Base-by-base conservation (phyloP, 2,329 filamentous ascomycete genomes). In the Intubia oerlemansii region DNA sequence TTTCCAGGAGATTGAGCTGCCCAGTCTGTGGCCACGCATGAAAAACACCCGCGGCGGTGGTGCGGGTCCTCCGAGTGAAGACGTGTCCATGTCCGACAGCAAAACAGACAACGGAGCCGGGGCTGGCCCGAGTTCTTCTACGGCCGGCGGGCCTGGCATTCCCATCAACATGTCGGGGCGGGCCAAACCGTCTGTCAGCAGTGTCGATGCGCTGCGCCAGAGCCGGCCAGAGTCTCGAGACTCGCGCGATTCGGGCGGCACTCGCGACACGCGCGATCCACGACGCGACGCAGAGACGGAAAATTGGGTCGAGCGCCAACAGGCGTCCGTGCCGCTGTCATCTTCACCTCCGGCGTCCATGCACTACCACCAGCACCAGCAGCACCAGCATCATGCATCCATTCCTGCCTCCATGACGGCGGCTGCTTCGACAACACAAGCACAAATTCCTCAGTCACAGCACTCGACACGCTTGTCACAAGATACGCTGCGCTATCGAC, bases 1-100 rank as follows among this genome's bases (percentile, higher is more conserved):
- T 16, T 88, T 88, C 48, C 80, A 88, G 46, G 78, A 88, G 44
- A 85, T 88, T 38, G 75, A 77, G 1, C 56, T 90, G 7, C 80
- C 80, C 0, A 81, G 69, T 39, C 46, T 88, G 34, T 90, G 80
- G 80, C 80, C 80, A 2, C 57, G 78, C 26, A 85, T 84, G 55
- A 75, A 70, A 54, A 90, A 82, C 40, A 82, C 79, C 0, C 56
- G 79, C 16, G 78, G 76, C 5, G 74, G 73, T 1, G 24, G 29
- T 3, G 27, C 27, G 8, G 29, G 28, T 12, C 22, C 35, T 13
- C 29, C 31, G 12, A 33, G 32, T 22, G 33, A 33, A 17, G 35
- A 36, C 14, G 28, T 24, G 20, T 28, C 32, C 24, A 33, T 27
- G 29, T 27, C 32, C 12, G 30, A 27, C 14, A 27, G 26, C 2